phyloP scores from a whole-genome alignment of 1,284 basidiomycete genomes.

The Sanghuangporus weigelae region DNA sequence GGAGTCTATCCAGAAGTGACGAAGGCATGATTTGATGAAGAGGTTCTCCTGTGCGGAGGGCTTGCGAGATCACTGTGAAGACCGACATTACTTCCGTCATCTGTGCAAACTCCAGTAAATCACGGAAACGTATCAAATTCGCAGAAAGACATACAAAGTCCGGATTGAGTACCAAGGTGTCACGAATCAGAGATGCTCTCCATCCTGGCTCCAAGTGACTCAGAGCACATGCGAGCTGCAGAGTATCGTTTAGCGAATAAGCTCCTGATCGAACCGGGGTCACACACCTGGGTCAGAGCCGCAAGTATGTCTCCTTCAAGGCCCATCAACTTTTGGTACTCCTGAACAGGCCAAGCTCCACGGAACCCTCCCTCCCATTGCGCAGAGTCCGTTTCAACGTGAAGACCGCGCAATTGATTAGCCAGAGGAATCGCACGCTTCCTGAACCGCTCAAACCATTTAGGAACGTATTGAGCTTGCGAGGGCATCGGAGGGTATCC shows the following conservation, averaged over 20 bases:
- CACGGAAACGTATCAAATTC: too few relatives aligned
- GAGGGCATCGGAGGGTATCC: conserved; percentile 18
- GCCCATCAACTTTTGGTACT: conserved; percentile 38
- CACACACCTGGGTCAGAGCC: conserved; percentile 34
- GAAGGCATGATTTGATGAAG: conserved; percentile 39
- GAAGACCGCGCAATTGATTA: conserved; percentile 33
- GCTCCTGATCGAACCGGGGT: too few relatives aligned
- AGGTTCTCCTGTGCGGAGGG: conserved; percentile 42
- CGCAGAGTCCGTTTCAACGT: conserved; percentile 33
- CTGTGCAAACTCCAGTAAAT: conserved; percentile 20
- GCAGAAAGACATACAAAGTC: conserved; percentile 41
- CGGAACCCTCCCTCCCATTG: conserved; percentile 45
- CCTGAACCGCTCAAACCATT: conserved; percentile 22
- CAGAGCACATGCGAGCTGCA: conserved; percentile 28
- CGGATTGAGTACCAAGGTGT: conserved; percentile 42
- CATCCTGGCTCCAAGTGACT: conserved; percentile 34
- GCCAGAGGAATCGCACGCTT: conserved; percentile 25
- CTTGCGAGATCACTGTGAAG: conserved; percentile 40
- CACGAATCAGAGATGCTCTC: conserved; percentile 33
- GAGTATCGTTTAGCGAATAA: background rate
- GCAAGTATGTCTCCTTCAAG: conserved; percentile 39
- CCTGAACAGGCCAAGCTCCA: conserved; percentile 44
- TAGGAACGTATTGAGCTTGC: conserved; percentile 28
- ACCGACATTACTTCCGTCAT: conserved; percentile 41
- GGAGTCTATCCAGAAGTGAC: conserved; percentile 38